Evolutionary conservation across 208 protist genomes (phyloP).

Genomic region (Trypanosomatidae sp.): DNA sequence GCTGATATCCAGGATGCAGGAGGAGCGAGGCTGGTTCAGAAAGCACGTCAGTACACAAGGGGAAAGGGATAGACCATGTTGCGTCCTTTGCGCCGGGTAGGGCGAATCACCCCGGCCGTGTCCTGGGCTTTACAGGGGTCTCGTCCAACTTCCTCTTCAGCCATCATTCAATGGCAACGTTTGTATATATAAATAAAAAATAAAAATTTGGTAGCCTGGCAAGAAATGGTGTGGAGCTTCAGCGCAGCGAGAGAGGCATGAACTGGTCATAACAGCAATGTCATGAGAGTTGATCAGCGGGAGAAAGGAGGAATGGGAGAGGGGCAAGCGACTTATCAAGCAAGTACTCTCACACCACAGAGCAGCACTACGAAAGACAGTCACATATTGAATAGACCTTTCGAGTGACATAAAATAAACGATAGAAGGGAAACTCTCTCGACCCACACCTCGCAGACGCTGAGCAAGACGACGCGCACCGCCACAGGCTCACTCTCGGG

Average conservation of each 20-base stretch:
- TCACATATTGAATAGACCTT: neutral
- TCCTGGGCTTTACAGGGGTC: neutral
- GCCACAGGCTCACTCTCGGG: neutral
- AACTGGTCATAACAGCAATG: neutral
- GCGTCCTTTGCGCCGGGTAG: neutral
- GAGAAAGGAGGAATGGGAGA: neutral
- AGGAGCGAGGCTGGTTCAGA: neutral
- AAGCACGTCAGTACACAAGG: neutral
- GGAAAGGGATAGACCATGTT: neutral
- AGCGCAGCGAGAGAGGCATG: neutral
- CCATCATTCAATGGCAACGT: neutral
- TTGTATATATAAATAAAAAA: neutral
- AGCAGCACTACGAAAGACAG: neutral
- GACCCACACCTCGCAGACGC: neutral
- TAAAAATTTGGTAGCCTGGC: constrained; percentile 1
- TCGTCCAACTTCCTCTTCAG: neutral
- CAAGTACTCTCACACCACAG: neutral
- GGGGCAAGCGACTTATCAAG: neutral
- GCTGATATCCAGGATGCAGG: neutral
- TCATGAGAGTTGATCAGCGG: neutral
- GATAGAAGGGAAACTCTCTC: neutral
- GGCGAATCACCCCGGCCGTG: neutral
- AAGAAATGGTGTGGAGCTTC: neutral
- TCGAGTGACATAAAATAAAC: neutral
- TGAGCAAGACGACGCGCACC: neutral